Percentiles rank a stretch among this genome's conserved stretches.
Conservation (phyloP, 805 yeast genomes). For the Schwanniomyces yamadae region DNA sequence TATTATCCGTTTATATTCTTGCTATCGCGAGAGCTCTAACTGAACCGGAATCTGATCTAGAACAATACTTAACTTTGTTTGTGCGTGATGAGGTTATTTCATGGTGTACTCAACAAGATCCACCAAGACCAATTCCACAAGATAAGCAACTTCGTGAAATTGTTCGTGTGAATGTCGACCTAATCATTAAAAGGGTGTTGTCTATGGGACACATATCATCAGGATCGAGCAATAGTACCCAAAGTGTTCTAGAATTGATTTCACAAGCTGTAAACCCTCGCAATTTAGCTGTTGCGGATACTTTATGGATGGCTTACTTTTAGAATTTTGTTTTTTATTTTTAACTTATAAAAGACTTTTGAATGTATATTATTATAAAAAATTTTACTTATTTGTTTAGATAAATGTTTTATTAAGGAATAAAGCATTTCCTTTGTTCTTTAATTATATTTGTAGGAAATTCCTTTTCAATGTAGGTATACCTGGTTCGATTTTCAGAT, state of each 20-base stretch:
- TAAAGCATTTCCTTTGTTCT: slow-evolving; percentile 5
- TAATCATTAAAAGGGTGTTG: slow-evolving; percentile 73
- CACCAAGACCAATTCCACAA: slow-evolving; percentile 68
- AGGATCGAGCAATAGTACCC: slow-evolving; percentile 82
- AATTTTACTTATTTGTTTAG: slow-evolving; percentile 1
- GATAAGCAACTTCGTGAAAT: slow-evolving; percentile 83
- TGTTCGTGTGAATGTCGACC: slow-evolving; percentile 84
- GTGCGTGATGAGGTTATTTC: slow-evolving; percentile 94
- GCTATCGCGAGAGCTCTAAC: slow-evolving; percentile 83
- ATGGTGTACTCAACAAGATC: slow-evolving; percentile 88
- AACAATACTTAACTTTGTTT: slow-evolving; percentile 86
- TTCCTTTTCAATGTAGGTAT: slow-evolving; percentile 1
- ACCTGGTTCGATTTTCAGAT: neutral
- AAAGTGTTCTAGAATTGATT: slow-evolving; percentile 83
- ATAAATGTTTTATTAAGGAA: slow-evolving; percentile 5
- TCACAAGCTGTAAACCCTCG: slow-evolving; percentile 95
- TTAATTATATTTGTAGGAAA: slow-evolving; percentile 6
- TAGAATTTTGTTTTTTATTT: slow-evolving; percentile 23
- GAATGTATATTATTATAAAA: neutral
- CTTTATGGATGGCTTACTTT: slow-evolving; percentile 93
- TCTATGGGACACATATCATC: slow-evolving; percentile 59
- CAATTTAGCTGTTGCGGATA: slow-evolving; percentile 86
- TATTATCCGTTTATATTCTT: slow-evolving; percentile 80
- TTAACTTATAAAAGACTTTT: slow-evolving; percentile 3
- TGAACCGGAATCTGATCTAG: slow-evolving; percentile 90